Base-by-base conservation (phyloP, 2,329 filamentous ascomycete genomes). In the Juglanconis sp. region DNA sequence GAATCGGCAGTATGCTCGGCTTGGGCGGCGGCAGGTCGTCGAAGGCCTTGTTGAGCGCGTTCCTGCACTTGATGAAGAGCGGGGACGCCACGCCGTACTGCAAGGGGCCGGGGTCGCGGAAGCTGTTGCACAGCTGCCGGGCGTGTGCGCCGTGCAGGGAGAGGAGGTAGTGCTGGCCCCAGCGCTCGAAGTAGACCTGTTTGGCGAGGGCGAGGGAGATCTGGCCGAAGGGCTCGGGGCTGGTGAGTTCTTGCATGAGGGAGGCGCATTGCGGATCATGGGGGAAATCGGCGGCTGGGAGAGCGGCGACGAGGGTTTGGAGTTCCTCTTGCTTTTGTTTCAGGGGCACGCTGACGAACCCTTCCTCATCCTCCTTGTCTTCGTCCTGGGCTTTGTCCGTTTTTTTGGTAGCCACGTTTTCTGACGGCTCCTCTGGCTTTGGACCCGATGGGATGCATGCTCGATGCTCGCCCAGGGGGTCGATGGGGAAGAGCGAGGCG, bases 91-190 rank as follows among this genome's bases (percentile, higher is more conserved):
- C 65, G 15, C 83, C 79, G 65, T 87, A 87, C 63, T 77, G 74
- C 6, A 83, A 75, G 4, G 84, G 82, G 0, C 85, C 85, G 0
- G 79, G 73, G 61, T 87, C 85, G 66, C 86, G 86, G 77, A 87
- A 87, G 0, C 80, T 81, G 68, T 85, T 86, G 73, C 84, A 86
- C 9, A 81, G 71, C 69, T 87, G 85, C 31, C 78, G 76, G 1
- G 76, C 73, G 65, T 88, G 83, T 0, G 84, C 84, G 62, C 80
- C 77, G 32, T 81, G 79, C 1, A 87, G 73, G 6, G 81, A 83
- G 0, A 79, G 80, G 5, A 87, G 76, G 68, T 83, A 88, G 68
- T 87, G 84, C 5, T 68, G 66, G 7, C 84, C 84, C 85, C 85
- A 88, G 68, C 71, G 76, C 2, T 42, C 3, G 64, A 79, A 84